Base-by-base conservation (phyloP, 805 yeast genomes). In the Wickerhamiella allomyrinae region DNA sequence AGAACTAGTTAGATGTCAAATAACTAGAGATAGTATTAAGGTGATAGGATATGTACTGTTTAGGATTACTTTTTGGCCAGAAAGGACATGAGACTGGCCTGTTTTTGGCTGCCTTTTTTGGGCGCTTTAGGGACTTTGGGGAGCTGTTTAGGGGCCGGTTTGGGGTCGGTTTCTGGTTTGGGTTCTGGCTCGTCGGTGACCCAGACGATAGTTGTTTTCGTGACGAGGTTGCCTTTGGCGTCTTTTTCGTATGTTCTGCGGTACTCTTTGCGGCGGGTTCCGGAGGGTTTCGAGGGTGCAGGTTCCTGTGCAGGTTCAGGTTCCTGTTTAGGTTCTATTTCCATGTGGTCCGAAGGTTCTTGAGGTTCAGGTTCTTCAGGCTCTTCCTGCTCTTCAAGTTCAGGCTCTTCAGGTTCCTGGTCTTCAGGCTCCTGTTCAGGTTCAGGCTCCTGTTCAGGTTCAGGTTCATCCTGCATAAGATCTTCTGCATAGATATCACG, bases 181-280 rank as follows among this genome's bases (percentile, higher is more conserved):
- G 42, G 33, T 11, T 27, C 21, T 7, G 27, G 27, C 11, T 43
- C 42, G 15, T 39, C 41, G 2, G 42, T 17, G 15, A 40, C 37
- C 41, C 41, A 39, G 20, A 33, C 37, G 10, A 20, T 21, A 15
- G 29, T 37, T 2, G 35, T 21, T 14, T 20, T 31, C 7, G 27
- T 34, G 23, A 20, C 19, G 5, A 33, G 14, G 13, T 40, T 25
- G 9, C 35, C 36, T 2, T 40, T n/a, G 8, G 33, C 42, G 15
- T 23, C 37, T 3, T 20, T 22, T 23, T 3, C 3, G 6, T 31
- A n/a, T 9, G 29, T 21, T 5, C 29, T 13, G 6, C 24, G 10
- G 15, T 5, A 5, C 27, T 9, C 39, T 20, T 36, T 36, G 10
- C 20, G 19, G n/a, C 29, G 29, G 20, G 6, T 5, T 11, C 23